Percentiles rank a stretch among this genome's conserved stretches.
Evolutionary conservation across 192 early-diverging fungal genomes (phyloP).

Genomic region (Phlyctochytrium arcticum): DNA sequence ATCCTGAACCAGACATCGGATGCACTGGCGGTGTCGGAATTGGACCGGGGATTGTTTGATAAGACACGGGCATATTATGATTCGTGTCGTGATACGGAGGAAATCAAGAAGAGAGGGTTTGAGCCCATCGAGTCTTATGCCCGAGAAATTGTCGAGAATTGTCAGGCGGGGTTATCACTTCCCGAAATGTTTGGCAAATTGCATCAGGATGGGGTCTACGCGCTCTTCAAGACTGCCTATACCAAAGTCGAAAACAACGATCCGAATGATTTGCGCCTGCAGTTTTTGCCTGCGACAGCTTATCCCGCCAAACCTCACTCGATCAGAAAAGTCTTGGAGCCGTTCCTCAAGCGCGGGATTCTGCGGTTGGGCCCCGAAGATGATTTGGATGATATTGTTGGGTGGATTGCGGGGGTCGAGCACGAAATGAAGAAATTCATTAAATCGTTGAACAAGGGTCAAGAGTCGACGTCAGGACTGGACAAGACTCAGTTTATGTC

Average conservation of each 20-base stretch:
- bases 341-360: conserved; percentile 12
- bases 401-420: conserved; percentile 25
- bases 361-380: neutral
- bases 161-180: neutral
- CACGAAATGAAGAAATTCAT: conserved; percentile 16
- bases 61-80: conserved; percentile 35
- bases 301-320: conserved; percentile 17
- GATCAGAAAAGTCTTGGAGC: conserved; percentile 21
- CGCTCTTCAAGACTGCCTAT: conserved; percentile 31
- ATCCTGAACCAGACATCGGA: conserved; percentile 23
- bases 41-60: conserved; percentile 26
- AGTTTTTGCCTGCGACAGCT: conserved; percentile 32
- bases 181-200: conserved; percentile 25
- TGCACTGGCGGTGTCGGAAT: conserved; percentile 3
- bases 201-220: conserved; percentile 27
- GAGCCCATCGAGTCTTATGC: conserved; percentile 27
- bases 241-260: conserved; percentile 18
- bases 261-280: conserved; percentile 28
- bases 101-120: conserved; percentile 30
- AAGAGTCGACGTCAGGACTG: conserved; percentile 2
- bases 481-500: conserved; percentile 23
- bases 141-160: conserved; percentile 11
- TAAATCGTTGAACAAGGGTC: conserved; percentile 9
- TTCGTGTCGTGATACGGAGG: conserved; percentile 26
- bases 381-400: conserved; percentile 19